Percentiles rank a stretch among this genome's conserved stretches.
Conservation (phyloP, 768 basidiomycete species). For the Hypsizygus marmoreus region DNA sequence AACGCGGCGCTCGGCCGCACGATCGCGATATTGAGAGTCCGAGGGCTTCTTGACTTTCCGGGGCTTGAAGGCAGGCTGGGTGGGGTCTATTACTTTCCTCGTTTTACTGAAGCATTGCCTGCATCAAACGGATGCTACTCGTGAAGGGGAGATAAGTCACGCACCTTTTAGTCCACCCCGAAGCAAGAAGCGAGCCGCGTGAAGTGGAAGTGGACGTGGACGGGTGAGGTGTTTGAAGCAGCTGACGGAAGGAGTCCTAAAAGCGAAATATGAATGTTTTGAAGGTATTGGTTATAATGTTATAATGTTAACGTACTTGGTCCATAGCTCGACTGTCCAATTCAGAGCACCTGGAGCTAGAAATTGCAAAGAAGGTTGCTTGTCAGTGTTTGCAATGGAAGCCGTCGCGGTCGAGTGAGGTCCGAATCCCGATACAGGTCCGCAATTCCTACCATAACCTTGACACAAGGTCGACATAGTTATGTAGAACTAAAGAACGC, state of each 20-base stretch:
- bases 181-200: conserved; percentile 33
- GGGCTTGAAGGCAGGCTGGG: conserved; percentile 76
- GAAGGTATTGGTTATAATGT: too few relatives aligned
- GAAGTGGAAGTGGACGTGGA: conserved; percentile 24
- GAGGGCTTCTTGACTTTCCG: conserved; percentile 68
- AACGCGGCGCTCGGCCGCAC: conserved; percentile 70
- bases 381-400: too few relatives aligned
- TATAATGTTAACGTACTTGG: too few relatives aligned
- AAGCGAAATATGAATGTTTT: too few relatives aligned
- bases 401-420: too few relatives aligned
- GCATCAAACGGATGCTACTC: background rate
- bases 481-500: too few relatives aligned
- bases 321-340: too few relatives aligned
- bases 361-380: too few relatives aligned
- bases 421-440: too few relatives aligned
- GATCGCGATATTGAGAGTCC: conserved; percentile 65
- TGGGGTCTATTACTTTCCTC: conserved; percentile 51
- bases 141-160: conserved; percentile 12
- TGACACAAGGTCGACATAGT: too few relatives aligned
- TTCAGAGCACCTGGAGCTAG: too few relatives aligned
- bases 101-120: conserved; percentile 19
- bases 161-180: conserved; percentile 30
- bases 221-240: conserved; percentile 41
- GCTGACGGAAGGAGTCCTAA: conserved; percentile 65
- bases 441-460: too few relatives aligned